Conservation (phyloP, 2,329 filamentous ascomycete genomes). For the Paraconiothyrium sp. region DNA sequence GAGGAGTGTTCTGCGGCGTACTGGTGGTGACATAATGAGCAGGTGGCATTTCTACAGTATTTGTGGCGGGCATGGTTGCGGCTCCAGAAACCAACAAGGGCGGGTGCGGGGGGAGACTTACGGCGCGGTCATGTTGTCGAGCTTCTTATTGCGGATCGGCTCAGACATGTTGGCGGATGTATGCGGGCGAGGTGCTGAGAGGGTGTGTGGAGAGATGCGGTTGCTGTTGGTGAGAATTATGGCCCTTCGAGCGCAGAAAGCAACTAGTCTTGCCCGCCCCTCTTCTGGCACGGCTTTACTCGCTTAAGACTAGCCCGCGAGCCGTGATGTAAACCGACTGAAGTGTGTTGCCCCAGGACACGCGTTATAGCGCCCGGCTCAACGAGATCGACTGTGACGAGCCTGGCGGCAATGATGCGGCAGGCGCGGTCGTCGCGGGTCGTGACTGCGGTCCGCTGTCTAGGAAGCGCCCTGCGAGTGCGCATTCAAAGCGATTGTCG, state of each 20-base stretch:
- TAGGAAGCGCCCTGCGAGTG: not conserved
- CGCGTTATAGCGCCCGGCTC: constrained; percentile 1
- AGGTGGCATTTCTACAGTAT: constrained; percentile 44
- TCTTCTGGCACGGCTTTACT: constrained; percentile 26
- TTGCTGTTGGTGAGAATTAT: constrained; percentile 41
- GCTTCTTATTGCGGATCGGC: constrained; percentile 73
- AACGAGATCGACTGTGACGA: not conserved
- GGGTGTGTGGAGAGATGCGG: constrained; percentile 37
- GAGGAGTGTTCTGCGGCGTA: constrained; percentile 97
- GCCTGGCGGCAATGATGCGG: not conserved
- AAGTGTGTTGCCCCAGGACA: constrained; percentile 4
- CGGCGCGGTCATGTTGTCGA: constrained; percentile 70
- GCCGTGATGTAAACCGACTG: constrained; percentile 22
- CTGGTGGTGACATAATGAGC: constrained; percentile 61
- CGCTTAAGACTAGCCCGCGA: constrained; percentile 15
- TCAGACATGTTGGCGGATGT: constrained; percentile 66
- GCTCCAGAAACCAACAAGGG: constrained; percentile 35
- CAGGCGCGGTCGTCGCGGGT: not conserved
- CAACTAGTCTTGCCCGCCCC: constrained; percentile 37
- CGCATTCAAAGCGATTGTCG: not conserved
- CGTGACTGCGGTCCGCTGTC: not conserved
- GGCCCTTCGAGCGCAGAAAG: constrained; percentile 38
- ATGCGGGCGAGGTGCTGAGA: constrained; percentile 18
- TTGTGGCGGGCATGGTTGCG: constrained; percentile 31
- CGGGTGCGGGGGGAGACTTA: constrained; percentile 57